Evolutionary conservation across 441 rosid genomes (phyloP).

Genomic region (Melastoma candidum): DNA sequence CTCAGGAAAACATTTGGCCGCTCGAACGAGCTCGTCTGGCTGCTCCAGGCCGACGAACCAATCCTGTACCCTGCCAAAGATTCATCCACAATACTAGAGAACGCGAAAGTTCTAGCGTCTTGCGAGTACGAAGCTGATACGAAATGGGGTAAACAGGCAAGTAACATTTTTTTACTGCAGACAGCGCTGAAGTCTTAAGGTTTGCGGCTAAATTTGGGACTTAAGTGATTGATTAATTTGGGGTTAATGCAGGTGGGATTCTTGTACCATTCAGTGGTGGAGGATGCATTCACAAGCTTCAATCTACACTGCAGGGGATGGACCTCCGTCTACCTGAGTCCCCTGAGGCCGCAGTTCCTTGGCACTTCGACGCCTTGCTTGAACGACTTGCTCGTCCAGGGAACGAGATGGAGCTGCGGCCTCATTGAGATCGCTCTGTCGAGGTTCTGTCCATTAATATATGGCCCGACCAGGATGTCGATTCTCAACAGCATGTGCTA

Average conservation of each 20-base stretch:
- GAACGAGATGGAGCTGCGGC: constrained; percentile 29
- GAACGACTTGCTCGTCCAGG: constrained; percentile 19
- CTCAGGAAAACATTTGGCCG: constrained; percentile 18
- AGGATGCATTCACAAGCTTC: constrained; percentile 38
- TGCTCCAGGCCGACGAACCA: constrained; percentile 3
- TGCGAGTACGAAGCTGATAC: constrained; percentile 28
- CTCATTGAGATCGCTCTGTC: constrained; percentile 22
- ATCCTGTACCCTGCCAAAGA: constrained; percentile 1
- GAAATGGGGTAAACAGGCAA: constrained; percentile 37
- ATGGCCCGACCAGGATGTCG: constrained; percentile 21
- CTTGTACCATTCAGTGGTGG: constrained; percentile 24
- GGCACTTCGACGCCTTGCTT: constrained; percentile 22
- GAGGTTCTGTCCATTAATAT: constrained; percentile 27
- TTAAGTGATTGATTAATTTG: not conserved
- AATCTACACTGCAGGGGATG: constrained; percentile 30
- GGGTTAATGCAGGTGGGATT: constrained; percentile 25
- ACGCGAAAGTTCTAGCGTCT: constrained; percentile 14
- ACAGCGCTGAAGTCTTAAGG: too few relatives aligned
- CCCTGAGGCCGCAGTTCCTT: constrained; percentile 27
- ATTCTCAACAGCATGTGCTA: constrained; percentile 18
- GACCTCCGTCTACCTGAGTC: constrained; percentile 26
- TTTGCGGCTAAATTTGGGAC: too few relatives aligned
- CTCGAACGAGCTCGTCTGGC: constrained; percentile 23
- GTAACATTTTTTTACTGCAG: not conserved
- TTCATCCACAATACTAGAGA: constrained; percentile 1